Base-by-base conservation (phyloP, 2,329 filamentous ascomycete genomes). In the Cordyceps javanica region DNA sequence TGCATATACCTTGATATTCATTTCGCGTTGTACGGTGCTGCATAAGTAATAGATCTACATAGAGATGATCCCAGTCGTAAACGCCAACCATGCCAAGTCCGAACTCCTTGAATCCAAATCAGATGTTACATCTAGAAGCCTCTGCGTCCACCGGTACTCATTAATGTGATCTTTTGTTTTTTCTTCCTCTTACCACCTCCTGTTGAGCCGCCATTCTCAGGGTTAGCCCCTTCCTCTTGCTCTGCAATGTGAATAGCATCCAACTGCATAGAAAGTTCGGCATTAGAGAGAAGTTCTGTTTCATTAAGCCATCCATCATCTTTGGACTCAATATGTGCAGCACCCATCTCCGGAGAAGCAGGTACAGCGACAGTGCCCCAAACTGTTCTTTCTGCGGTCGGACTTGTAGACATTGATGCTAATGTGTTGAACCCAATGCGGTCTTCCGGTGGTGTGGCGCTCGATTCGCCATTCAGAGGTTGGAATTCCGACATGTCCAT, bases 251-350 rank as follows among this genome's bases (percentile, higher is more conserved):
- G 69, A 55, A 83, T 68, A 2, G 81, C 81, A 65, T 85, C 78
- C 66, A 86, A 76, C 69, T 86, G 82, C 65, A 80, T 69, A 14
- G 81, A 77, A 5, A 86, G 66, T 57, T 91, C 87, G 2, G 82
- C 80, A 4, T 75, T 74, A 1, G 72, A 76, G 16, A 96, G 69
- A 58, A 96, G 83, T 58, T 88, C 86, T 66, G 96, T 90, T 2
- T 87, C 90, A 64, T 89, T 86, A 16, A 93, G 75, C 92, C 92
- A 97, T 0, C 92, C 93, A 68, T 97, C 92, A 61, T 91, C 84
- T 10, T 55, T 58, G 5, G 60, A 28, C 55, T 60, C 59, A 69
- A 65, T 11, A n/a, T 54, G 59, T 1, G 72, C 60, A 3, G 78
- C 69, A 28, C 72, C 72, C 28, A 84, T 65, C 11, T 82, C 79